Evolutionary conservation across 2,329 filamentous ascomycete genomes (phyloP), one percentile per base, ranked within the genome.

Genomic region (Nemania sp.): DNA sequence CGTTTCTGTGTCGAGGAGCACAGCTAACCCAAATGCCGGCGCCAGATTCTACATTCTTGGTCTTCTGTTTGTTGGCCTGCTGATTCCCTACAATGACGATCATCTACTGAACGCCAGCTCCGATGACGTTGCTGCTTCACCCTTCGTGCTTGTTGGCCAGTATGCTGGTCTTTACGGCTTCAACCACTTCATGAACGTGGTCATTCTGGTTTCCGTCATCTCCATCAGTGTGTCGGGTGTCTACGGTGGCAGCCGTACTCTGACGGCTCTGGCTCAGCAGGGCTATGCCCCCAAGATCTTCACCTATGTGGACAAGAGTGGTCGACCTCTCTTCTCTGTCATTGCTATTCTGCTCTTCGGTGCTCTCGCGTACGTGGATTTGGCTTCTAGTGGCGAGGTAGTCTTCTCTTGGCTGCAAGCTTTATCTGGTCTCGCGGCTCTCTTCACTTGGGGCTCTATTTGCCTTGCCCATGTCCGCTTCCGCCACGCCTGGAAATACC

Each of bases 381-480:
- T 83, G 22, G 66, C 70, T 41, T 63, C 72, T 0, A 72, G 72
- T 1, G 80, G 80, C 19, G 67, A 65, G 1, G 72, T 70, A 0
- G 77, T 88, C 19, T 87, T 89, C 54, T 75, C 79, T 63, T 89
- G 86, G 86, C 77, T 90, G 3, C 76, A 82, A 22, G 81, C 85
- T 7, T 73, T 89, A 14, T 86, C 84, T 0, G 86, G 83, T 46
- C 74, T 89, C 4, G 80, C 81, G 9, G 80, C 83, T 11, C 76
- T 89, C 37, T 88, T 87, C 68, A 84, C 84, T 9, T 90, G 86
- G 86, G 84, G 80, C 15, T 86, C 82, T 33, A 87, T 89, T 62
- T 88, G 84, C 63, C 71, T 86, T 3, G 78, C 83, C 2, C 86
- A 89, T 63, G 87, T 89, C 65, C 83, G 86, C 17, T 88, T 89